Evolutionary conservation across 768 basidiomycete species (phyloP).

Genomic region (Calocybe indica): DNA sequence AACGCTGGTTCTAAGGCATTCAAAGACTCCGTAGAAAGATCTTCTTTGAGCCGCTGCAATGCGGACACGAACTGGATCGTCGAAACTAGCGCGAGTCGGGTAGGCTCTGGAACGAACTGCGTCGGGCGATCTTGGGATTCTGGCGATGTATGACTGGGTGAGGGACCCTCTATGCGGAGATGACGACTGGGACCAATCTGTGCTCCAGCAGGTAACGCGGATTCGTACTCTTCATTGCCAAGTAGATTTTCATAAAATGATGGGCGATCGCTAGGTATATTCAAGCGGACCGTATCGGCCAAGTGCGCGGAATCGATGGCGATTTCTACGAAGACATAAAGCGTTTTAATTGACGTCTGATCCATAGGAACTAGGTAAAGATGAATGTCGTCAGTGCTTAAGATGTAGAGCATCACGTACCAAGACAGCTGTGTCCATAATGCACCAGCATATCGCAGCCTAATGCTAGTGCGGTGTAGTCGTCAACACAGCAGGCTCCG

Average conservation of each 20-base stretch:
- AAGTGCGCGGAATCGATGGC: conserved; percentile 85
- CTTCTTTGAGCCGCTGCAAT: conserved; percentile 79
- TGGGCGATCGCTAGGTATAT: conserved; percentile 75
- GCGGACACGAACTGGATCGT: conserved; percentile 98
- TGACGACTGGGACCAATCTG: conserved; percentile 45
- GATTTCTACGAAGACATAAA: conserved; percentile 98
- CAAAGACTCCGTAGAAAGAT: conserved; percentile 44
- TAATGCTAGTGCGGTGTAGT: conserved; percentile 91
- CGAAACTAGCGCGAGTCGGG: conserved; percentile 86
- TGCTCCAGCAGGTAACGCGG: conserved; percentile 33
- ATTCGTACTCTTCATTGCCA: conserved; percentile 43
- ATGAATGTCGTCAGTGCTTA: neutral
- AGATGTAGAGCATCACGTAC: conserved; percentile 35
- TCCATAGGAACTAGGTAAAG: conserved; percentile 79
- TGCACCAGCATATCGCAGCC: conserved; percentile 98
- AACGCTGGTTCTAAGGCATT: neutral
- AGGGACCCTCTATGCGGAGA: conserved; percentile 56
- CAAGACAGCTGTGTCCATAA: conserved; percentile 96
- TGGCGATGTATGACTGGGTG: neutral
- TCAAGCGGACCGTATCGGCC: conserved; percentile 75
- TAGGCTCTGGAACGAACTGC: conserved; percentile 28
- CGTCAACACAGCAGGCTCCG: conserved; percentile 97
- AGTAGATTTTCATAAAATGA: conserved; percentile 62
- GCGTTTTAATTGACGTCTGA: conserved; percentile 87
- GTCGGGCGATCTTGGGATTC: conserved; percentile 8